Conservation (phyloP, 169 alveolate species). For the Plasmodium sp. region DNA sequence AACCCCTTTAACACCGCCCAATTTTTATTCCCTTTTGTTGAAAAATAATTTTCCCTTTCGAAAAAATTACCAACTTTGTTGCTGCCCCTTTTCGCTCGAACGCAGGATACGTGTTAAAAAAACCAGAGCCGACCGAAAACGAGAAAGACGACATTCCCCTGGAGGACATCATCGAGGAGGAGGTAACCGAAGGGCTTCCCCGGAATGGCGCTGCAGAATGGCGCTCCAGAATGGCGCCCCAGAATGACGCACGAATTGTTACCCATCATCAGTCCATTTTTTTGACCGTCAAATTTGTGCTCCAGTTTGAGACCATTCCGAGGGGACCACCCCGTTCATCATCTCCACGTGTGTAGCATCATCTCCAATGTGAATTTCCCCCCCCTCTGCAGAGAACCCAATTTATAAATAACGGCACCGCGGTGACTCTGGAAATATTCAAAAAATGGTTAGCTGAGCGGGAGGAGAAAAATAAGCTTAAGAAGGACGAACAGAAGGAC, state of each 20-base stretch:
- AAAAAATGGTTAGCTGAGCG: conserved; percentile 85
- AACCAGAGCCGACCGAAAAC: conserved; percentile 41
- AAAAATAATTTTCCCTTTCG: not conserved
- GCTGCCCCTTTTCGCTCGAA: not conserved
- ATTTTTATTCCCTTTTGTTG: not conserved
- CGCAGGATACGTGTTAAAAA: conserved; percentile 81
- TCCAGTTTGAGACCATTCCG: not conserved
- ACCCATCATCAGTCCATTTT: not conserved
- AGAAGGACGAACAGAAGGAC: conserved; percentile 84
- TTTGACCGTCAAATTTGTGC: not conserved
- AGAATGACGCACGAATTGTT: not conserved
- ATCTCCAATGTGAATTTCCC: not conserved
- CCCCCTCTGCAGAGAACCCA: conserved; percentile 1
- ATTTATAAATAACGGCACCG: conserved; percentile 82
- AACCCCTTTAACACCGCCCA: not conserved
- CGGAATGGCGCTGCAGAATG: not conserved
- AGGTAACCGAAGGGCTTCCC: conserved; percentile 81
- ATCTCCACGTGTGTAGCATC: not conserved
- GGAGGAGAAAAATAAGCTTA: conserved; percentile 86
- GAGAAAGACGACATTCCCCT: conserved; percentile 91
- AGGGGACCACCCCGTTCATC: not conserved
- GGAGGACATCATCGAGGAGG: conserved; percentile 95
- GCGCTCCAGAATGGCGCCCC: not conserved
- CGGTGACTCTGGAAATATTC: conserved; percentile 94
- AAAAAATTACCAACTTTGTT: not conserved